Evolutionary conservation across 345 rosid species (phyloP).

Genomic region (Eucalyptus polybractea): DNA sequence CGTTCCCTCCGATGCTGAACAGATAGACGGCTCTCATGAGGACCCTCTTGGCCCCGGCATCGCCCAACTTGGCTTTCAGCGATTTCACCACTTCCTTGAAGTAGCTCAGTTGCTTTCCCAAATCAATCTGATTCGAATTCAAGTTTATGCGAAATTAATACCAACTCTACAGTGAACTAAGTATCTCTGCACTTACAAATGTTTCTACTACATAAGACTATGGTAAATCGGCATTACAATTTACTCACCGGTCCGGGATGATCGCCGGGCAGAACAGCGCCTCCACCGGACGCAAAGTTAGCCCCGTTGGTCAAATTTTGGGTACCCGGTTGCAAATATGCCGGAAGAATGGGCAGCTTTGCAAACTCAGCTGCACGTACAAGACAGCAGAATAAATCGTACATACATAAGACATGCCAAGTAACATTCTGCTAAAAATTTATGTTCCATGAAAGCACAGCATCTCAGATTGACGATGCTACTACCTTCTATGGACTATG

Average conservation of each 20-base stretch:
- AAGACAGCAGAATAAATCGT: not conserved
- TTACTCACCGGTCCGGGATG: not conserved
- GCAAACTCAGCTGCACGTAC: constrained; percentile 4
- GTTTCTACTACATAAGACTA: not conserved
- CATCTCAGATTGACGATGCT: not conserved
- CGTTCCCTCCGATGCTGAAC: constrained; percentile 8
- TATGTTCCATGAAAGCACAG: not conserved
- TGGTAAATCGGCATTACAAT: not conserved
- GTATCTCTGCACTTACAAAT: not conserved
- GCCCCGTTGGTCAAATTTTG: constrained; percentile 1
- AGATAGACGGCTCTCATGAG: not conserved
- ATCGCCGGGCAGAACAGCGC: not conserved
- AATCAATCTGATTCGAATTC: not conserved
- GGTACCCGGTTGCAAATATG: not conserved
- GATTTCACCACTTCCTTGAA: constrained; percentile 1
- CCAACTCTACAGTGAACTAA: not conserved
- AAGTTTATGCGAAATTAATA: not conserved
- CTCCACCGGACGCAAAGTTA: constrained; percentile 24
- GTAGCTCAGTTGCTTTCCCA: not conserved
- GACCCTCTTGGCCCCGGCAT: not conserved
- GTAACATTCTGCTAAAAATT: not conserved
- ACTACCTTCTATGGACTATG: not conserved
- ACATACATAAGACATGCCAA: not conserved
- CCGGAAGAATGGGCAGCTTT: not conserved
- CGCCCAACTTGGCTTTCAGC: not conserved